phyloP scores from a whole-genome alignment of 75 land plant genomes.

The Cunninghamia lanceolata region DNA sequence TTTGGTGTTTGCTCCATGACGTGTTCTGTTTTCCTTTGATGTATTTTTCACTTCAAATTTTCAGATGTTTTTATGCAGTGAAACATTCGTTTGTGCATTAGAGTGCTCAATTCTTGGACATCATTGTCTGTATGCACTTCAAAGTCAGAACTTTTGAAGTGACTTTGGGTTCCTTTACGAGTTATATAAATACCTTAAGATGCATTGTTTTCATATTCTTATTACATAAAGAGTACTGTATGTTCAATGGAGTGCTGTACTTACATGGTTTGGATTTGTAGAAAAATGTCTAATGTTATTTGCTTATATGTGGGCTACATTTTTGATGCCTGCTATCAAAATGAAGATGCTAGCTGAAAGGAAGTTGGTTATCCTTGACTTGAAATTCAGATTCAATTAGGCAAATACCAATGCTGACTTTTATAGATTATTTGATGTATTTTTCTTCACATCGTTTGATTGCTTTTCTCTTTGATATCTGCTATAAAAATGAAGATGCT shows the following conservation, averaged over 20 bases:
- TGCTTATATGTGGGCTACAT: no score
- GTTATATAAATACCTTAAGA: not conserved
- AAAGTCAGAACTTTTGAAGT: not conserved
- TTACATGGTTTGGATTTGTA: no score
- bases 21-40: no score
- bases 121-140: not conserved
- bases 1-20: no score
- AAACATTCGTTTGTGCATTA: not conserved
- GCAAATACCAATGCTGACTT: no score
- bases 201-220: not conserved
- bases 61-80: not conserved
- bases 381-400: not conserved
- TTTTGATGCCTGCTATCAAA: not conserved
- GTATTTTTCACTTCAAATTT: no score
- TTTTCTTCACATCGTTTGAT: not conserved
- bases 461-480: not conserved
- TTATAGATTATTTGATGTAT: no score
- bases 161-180: not conserved
- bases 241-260: not conserved
- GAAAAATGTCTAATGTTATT: no score
- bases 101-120: not conserved
- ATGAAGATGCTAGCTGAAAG: not conserved
- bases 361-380: not conserved
- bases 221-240: not conserved
- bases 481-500: not conserved